Conservation (phyloP, 2,329 filamentous ascomycete genomes). For the Talaromyces sp. region DNA sequence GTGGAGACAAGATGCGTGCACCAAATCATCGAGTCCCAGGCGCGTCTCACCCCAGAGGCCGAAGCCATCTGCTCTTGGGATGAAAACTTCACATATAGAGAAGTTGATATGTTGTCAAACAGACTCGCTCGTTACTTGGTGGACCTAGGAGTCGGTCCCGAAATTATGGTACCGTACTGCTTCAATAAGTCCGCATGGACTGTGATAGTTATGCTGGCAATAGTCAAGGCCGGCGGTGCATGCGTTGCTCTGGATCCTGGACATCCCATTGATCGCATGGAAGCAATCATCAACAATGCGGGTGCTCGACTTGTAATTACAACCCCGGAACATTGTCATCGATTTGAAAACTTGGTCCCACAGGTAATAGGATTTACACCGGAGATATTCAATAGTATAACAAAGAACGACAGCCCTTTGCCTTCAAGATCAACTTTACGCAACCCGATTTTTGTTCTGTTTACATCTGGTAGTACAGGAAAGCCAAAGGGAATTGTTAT, state of each 20-base stretch:
- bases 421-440: background rate
- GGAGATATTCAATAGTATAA: background rate
- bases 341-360: conserved; percentile 21
- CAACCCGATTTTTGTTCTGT: conserved; percentile 52
- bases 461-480: conserved; percentile 52
- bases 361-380: background rate
- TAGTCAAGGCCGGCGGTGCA: conserved; percentile 14
- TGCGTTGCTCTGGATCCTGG: conserved; percentile 3
- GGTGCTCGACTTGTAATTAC: background rate
- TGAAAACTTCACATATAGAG: conserved; percentile 25
- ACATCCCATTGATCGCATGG: background rate
- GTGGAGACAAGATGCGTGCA: background rate
- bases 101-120: conserved; percentile 26
- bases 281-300: background rate
- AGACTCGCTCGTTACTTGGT: conserved; percentile 24
- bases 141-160: conserved; percentile 21
- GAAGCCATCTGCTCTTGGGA: conserved; percentile 28
- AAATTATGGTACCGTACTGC: conserved; percentile 19
- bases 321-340: conserved; percentile 14
- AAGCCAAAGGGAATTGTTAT: conserved; percentile 54
- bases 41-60: conserved; percentile 12
- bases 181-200: conserved; percentile 14
- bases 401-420: background rate
- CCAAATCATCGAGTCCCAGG: background rate
- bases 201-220: conserved; percentile 10